Conservation (phyloP, 2,329 filamentous ascomycete species). For the Phialophora expanda region DNA sequence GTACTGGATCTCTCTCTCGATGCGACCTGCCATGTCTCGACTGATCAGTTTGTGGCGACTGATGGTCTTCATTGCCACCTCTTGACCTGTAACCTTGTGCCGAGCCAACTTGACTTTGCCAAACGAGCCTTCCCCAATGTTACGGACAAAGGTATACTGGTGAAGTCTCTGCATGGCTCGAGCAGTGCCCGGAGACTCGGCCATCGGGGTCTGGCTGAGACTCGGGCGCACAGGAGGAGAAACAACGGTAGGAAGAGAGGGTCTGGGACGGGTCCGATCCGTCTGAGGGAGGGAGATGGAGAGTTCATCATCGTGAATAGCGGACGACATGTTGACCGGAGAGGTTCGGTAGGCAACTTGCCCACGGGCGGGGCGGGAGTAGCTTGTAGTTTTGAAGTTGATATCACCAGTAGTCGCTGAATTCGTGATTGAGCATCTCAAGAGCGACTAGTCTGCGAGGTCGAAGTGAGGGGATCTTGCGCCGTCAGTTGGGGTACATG, state of each 20-base stretch:
- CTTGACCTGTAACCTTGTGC: constrained; percentile 88
- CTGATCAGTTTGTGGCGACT: constrained; percentile 94
- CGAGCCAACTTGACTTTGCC: constrained; percentile 98
- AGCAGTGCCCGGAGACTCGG: constrained; percentile 54
- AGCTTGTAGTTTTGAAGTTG: not conserved
- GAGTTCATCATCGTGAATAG: constrained; percentile 47
- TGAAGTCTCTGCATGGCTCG: constrained; percentile 81
- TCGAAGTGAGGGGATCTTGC: constrained; percentile 4
- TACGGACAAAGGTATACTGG: constrained; percentile 87
- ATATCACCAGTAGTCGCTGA: constrained; percentile 35
- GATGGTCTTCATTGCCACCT: constrained; percentile 98
- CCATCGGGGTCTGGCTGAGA: constrained; percentile 35
- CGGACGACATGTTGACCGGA: constrained; percentile 43
- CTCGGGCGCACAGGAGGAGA: constrained; percentile 36
- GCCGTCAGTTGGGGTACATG: not conserved
- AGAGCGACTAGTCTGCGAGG: not conserved
- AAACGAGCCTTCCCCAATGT: constrained; percentile 94
- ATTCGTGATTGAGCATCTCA: constrained; percentile 32
- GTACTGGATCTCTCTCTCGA: constrained; percentile 98
- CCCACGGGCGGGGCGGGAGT: not conserved
- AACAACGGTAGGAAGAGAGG: constrained; percentile 37
- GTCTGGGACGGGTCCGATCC: constrained; percentile 36
- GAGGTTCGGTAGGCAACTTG: constrained; percentile 6
- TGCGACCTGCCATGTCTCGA: constrained; percentile 94
- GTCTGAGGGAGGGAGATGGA: constrained; percentile 45